Base-by-base conservation (phyloP, 306 rosid genomes). In the Ochetophila trinervis region DNA sequence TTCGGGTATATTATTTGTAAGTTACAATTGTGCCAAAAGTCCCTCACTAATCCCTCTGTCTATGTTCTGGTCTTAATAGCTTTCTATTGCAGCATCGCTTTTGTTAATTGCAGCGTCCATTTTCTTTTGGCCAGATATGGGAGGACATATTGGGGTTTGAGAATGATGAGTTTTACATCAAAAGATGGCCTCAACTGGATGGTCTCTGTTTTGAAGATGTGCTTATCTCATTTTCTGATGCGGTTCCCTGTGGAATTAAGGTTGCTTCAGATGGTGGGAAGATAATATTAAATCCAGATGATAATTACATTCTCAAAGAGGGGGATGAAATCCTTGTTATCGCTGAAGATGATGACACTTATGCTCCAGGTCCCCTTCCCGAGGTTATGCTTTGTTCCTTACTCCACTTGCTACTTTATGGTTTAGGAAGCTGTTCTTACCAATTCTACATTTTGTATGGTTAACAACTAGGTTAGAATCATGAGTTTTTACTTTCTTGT, bases 61-160 rank as follows among this genome's bases (percentile, higher is more conserved):
- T 9, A 40, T 40, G 13, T 10, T 40, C 14, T 40, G 45, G 45
- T 4, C 45, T 12, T 40, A 40, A 40, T 40, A 40, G 12, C 45
- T 40, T 8, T 40, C 8, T 12, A 11, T 40, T 8, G 12, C 45
- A 6, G 45, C 12, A 40, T 40, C 12, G 32, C 45, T 2, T 40
- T 40, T 10, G 15, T 9, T 6, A 40, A 8, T 40, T 40, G 45
- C 8, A 40, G 45, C 12, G 15, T 40, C 45, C 45, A 10, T 40
- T 1, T 79, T 65, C 53, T 44, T 79, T 77, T 82, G 78, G 66
- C 72, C 80, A 92, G 98, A 89, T 92, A 84, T 92, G 98, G 98
- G 98, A 92, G 84, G 98, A 92, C 73, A 79, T 92, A 64, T 79
- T 92, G 84, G 98, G 98, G 20, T 92, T 92, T 81, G 98, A 92